Evolutionary conservation across 73 alveolate genomes (phyloP).

Genomic region (Paramecium primaurelia): DNA sequence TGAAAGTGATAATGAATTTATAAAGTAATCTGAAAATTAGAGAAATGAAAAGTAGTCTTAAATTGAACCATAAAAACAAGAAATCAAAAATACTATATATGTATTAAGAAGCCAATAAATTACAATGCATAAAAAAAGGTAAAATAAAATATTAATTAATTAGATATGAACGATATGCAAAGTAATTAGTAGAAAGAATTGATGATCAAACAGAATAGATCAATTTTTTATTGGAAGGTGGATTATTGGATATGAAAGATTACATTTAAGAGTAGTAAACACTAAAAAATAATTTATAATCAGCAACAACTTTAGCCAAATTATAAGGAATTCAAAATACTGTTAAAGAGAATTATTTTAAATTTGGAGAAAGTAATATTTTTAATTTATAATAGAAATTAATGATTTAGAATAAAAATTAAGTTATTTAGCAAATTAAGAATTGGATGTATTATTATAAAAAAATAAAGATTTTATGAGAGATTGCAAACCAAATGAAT

Average conservation of each 20-base stretch:
- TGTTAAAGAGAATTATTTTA: constrained; percentile 54
- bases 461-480: constrained; percentile 46
- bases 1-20: constrained; percentile 14
- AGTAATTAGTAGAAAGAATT: constrained; percentile 34
- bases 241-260: constrained; percentile 52
- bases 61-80: constrained; percentile 33
- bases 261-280: neutral
- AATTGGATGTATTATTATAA: constrained; percentile 7
- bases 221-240: constrained; percentile 49
- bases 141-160: neutral
- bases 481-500: constrained; percentile 45
- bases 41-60: neutral
- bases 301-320: constrained; percentile 56
- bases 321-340: constrained; percentile 56
- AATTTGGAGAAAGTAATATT: constrained; percentile 54
- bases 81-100: constrained; percentile 37
- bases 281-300: neutral
- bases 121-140: constrained; percentile 55
- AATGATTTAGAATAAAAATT: constrained; percentile 51
- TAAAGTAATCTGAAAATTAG: neutral
- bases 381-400: neutral
- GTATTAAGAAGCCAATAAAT: constrained; percentile 31
- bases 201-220: constrained; percentile 56
- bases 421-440: constrained; percentile 28
- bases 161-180: constrained; percentile 61